These are phyloP conservation scores for Blastobotrys capitulatus DNA, from an alignment of 1,139 yeast genomes.

Conservation along the genomic window DNA sequence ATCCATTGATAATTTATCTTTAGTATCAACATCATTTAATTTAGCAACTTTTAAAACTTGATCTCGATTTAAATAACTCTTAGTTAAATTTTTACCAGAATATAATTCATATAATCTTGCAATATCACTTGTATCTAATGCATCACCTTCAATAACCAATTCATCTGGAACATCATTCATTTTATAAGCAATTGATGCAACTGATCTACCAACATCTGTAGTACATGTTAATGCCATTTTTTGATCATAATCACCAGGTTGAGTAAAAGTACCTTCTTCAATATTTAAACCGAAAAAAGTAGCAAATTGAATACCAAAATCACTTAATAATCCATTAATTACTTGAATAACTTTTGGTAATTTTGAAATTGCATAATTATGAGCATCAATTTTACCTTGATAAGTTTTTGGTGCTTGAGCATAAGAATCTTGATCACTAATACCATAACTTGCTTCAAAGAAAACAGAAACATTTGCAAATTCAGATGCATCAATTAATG, in stretches of 20 bases:
- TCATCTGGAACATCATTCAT: neutral
- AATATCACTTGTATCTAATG: neutral
- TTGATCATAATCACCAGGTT: slow-evolving; percentile 1
- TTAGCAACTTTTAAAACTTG: neutral
- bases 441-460: slow-evolving; percentile 60
- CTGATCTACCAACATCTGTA: slow-evolving; percentile 3
- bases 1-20: slow-evolving; percentile 13
- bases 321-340: neutral
- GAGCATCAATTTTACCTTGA: neutral
- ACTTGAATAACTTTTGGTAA: neutral
- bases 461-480: slow-evolving; percentile 45
- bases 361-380: neutral
- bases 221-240: neutral
- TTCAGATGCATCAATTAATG: slow-evolving; percentile 35
- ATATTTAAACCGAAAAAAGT: neutral
- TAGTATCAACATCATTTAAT: neutral
- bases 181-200: slow-evolving; percentile 6
- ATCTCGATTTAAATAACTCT: neutral
- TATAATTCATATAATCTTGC: slow-evolving; percentile 11
- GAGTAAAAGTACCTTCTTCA: neutral
- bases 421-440: slow-evolving; percentile 37
- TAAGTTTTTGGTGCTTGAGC: neutral
- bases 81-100: slow-evolving; percentile 35
- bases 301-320: neutral
- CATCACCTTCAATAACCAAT: neutral